Conservation (phyloP, 129 eudicot species). For the Rutidosis leptorrhynchoides region DNA sequence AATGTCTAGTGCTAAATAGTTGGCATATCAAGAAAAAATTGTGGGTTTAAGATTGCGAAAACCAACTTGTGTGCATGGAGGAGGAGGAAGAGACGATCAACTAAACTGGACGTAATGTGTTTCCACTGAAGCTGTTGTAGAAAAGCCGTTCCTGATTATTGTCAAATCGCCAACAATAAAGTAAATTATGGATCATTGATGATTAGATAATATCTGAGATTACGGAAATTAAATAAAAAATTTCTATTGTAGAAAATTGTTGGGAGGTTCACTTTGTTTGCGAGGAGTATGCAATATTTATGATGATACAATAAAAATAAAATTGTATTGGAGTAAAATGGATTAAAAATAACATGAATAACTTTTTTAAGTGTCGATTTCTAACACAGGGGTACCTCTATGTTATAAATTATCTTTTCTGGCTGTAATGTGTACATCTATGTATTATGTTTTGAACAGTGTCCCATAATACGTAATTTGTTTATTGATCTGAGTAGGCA, state of each 20-base stretch:
- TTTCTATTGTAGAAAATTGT: not conserved
- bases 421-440: not conserved
- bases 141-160: not conserved
- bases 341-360: not conserved
- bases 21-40: not conserved
- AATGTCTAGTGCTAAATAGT: not conserved
- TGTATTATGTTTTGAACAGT: not conserved
- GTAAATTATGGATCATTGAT: not conserved
- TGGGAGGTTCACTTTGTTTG: not conserved
- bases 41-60: not conserved
- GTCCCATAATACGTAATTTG: not conserved
- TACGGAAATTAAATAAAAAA: not conserved
- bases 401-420: not conserved
- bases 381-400: not conserved
- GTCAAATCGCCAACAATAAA: not conserved
- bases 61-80: not conserved
- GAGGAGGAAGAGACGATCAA: not conserved
- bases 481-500: conserved; percentile 7
- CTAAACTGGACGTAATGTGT: not conserved
- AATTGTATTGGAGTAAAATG: not conserved
- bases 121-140: not conserved
- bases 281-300: not conserved
- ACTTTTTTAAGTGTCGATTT: not conserved
- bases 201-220: not conserved
- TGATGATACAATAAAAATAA: not conserved